These are phyloP conservation scores for Phytophthora sp. DNA, from an alignment of 352 stramenopile genomes.

Conservation along the genomic window DNA sequence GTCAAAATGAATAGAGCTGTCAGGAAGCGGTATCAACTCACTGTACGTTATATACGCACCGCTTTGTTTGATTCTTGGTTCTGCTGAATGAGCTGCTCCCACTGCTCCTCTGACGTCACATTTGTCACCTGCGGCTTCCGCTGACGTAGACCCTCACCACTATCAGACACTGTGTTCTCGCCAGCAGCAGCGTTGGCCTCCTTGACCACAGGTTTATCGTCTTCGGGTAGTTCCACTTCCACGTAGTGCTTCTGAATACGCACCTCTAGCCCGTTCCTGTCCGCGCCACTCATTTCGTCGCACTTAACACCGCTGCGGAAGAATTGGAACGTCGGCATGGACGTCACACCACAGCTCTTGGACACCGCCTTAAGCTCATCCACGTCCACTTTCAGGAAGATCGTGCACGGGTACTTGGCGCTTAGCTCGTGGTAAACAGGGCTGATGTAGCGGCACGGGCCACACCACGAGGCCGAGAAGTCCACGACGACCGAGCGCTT, in stretches of 20 bases:
- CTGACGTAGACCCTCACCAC: slow-evolving; percentile 51
- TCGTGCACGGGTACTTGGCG: slow-evolving; percentile 81
- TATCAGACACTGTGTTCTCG: slow-evolving; percentile 4
- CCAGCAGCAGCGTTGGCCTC: too few species aligned
- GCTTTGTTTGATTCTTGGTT: slow-evolving; percentile 49
- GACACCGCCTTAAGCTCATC: slow-evolving; percentile 72
- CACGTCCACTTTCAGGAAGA: slow-evolving; percentile 92
- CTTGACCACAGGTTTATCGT: slow-evolving; percentile 57
- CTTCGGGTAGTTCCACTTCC: slow-evolving; percentile 72
- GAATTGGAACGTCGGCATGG: slow-evolving; percentile 97
- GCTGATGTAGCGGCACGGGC: slow-evolving; percentile 86
- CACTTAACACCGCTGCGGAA: slow-evolving; percentile 91
- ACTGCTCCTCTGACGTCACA: slow-evolving; percentile 61
- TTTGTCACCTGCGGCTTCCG: slow-evolving; percentile 59
- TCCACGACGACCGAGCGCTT: slow-evolving; percentile 84
- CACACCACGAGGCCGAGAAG: slow-evolving; percentile 91
- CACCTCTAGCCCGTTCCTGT: slow-evolving; percentile 63
- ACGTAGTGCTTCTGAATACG: slow-evolving; percentile 81
- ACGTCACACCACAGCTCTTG: slow-evolving; percentile 73
- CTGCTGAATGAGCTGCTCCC: slow-evolving; percentile 53
- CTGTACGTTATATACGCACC: slow-evolving; percentile 56
- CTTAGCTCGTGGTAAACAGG: slow-evolving; percentile 87
- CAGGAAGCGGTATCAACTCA: too few species aligned
- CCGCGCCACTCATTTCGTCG: slow-evolving; percentile 88
- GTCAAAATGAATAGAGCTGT: slow-evolving; percentile 7